Conservation (phyloP, 176 grass and related monocot genomes). For the Carex myosuroides region DNA sequence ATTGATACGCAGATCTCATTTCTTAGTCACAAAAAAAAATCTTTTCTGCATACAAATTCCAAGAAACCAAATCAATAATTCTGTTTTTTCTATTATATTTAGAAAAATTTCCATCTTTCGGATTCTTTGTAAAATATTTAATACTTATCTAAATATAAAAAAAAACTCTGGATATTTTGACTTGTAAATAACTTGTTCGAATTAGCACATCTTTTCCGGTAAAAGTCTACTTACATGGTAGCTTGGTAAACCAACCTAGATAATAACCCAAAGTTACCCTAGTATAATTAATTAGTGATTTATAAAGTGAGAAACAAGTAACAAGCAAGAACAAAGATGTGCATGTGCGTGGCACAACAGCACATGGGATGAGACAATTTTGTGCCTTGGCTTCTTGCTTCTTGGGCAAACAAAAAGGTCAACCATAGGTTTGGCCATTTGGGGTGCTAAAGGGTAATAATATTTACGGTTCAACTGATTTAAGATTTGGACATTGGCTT, state of each 20-base stretch:
- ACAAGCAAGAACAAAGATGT: not conserved
- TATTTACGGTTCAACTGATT: not conserved
- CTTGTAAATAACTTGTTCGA: not conserved
- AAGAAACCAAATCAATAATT: too few species aligned
- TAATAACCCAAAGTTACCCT: not conserved
- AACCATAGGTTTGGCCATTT: not conserved
- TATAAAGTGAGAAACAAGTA: not conserved
- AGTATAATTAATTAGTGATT: not conserved
- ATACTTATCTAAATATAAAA: too few species aligned
- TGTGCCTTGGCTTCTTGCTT: not conserved
- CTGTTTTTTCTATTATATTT: too few species aligned
- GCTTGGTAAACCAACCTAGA: not conserved
- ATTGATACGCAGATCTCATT: too few species aligned
- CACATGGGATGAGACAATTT: constrained; percentile 18
- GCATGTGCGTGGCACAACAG: not conserved
- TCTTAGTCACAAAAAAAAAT: too few species aligned
- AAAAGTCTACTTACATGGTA: not conserved
- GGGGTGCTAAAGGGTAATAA: not conserved
- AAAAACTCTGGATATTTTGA: too few species aligned
- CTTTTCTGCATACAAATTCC: too few species aligned
- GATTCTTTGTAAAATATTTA: too few species aligned
- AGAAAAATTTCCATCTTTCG: too few species aligned
- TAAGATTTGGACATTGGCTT: not conserved
- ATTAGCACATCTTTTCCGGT: not conserved
- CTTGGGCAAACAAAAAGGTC: constrained; percentile 10